Base-by-base conservation (phyloP, 1,284 basidiomycete species). In the Papiliotrema fonsecae region DNA sequence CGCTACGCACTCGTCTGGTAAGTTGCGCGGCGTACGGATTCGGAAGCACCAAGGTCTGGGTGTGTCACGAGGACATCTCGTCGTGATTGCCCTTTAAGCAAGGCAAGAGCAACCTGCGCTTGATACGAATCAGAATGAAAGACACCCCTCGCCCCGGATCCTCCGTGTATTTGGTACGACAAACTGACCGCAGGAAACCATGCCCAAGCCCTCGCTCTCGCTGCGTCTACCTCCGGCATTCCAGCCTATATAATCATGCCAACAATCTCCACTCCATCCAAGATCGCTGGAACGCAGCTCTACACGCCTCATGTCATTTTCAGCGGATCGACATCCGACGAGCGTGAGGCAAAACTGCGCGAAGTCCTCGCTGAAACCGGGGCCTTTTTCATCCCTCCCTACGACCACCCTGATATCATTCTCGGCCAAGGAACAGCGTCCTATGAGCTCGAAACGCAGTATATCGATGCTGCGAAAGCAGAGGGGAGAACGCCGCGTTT, bases 381-480 rank as follows among this genome's bases (percentile, higher is more conserved):
- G 10, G 61, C 60, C 0, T 49, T 57, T 6, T 47, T 57, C 16
- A 51, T 64, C 18, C 61, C 61, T 14, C 59, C 61, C 6, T 64
- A 64, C 32, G 60, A 64, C 42, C 61, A 64, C 42, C 57, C 58
- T 4, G 61, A 64, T 39, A 60, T 64, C 30, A 61, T 64, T 25
- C 49, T 61, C 10, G 61, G 61, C 6, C 59, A 64, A 30, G 61
- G 61, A 1, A 61, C 58, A 16, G 53, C 58, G 4, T 55, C 56
- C 22, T 47, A 58, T 13, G 61, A 64, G 44, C 45, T 61, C 14
- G 41, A 57, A 6, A 31, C 44, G 42, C 61, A 64, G 47, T 60
- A 55, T 32, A 9, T 11, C 6, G 31, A 32, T 1, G 6, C 42
- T 26, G 10, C 41, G 25, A 21, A 35, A 1, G 13, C 21, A 2